Evolutionary conservation across 495 filamentous ascomycete genomes (phyloP).

Genomic region (Talaromyces wortmannii): DNA sequence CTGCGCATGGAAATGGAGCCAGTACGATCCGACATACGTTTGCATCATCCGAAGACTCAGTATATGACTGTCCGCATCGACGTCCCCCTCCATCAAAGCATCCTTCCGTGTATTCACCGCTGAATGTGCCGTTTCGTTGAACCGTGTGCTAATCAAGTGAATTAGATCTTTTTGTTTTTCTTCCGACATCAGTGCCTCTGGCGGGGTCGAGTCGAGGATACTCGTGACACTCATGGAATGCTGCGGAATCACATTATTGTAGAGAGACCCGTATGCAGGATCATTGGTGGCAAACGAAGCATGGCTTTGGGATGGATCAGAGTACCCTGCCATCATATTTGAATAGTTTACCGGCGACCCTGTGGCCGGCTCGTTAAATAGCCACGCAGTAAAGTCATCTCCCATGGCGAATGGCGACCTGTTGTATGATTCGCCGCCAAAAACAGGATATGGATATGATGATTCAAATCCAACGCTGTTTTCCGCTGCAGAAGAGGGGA

Average conservation of each 20-base stretch:
- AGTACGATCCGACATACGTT: slow-evolving; percentile 87
- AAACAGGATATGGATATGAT: slow-evolving; percentile 71
- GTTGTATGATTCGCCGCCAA: slow-evolving; percentile 70
- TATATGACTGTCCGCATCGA: slow-evolving; percentile 66
- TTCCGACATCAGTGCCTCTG: slow-evolving; percentile 76
- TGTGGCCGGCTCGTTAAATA: slow-evolving; percentile 63
- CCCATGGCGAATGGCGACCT: slow-evolving; percentile 85
- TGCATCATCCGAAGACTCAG: slow-evolving; percentile 92
- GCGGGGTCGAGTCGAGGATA: slow-evolving; percentile 74
- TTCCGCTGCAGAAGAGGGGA: slow-evolving; percentile 26
- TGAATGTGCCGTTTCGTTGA: slow-evolving; percentile 74
- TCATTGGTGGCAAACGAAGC: slow-evolving; percentile 36
- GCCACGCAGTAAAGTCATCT: slow-evolving; percentile 86
- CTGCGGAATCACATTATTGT: slow-evolving; percentile 36
- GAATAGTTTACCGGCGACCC: slow-evolving; percentile 23
- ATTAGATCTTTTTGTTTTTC: slow-evolving; percentile 78
- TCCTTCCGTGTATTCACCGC: slow-evolving; percentile 70
- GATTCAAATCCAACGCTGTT: slow-evolving; percentile 57
- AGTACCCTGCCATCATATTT: slow-evolving; percentile 39
- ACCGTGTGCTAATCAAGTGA: slow-evolving; percentile 76
- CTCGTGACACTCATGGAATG: slow-evolving; percentile 91
- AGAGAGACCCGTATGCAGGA: slow-evolving; percentile 26
- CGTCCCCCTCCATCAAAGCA: slow-evolving; percentile 69
- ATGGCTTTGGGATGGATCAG: slow-evolving; percentile 35
- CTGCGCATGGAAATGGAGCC: slow-evolving; percentile 91